Base-by-base conservation (phyloP, 2,329 filamentous ascomycete genomes). In the Aspergillus carbonarius region DNA sequence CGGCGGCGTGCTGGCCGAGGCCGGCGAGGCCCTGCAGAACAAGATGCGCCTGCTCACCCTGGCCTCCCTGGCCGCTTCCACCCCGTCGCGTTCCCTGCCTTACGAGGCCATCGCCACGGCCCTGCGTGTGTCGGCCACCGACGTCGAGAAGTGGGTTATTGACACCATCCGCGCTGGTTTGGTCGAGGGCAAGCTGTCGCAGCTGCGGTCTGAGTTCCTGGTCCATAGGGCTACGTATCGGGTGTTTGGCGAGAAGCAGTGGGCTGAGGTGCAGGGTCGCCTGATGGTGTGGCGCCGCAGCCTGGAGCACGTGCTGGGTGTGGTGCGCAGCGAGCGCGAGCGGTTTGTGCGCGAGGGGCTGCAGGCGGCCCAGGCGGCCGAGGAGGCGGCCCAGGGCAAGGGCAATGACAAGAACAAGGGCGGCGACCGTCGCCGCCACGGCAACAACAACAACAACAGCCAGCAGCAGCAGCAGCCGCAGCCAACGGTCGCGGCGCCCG, bases 121-220 rank as follows among this genome's bases (percentile, higher is more conserved):
- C 5, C 86, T 99, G 48, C 89, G 95, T 77, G 88, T 99, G 57
- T 87, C 91, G 47, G 73, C 80, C 48, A 88, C 90, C 64, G 92
- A 98, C 63, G 92, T 98, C 42, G 95, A 99, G 83, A 90, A 93
- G 84, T 99, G 95, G 95, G 92, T 96, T 66, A 99, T 99, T 71
- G 95, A 99, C 76, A 93, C 96, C 67, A 97, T 99, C 79, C 91
- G 95, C 67, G 92, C 93, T 49, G 92, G 93, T 34, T 87, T 99
- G 37, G 91, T 99, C 54, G 95, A 99, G 82, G 95, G 95, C 74
- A 96, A 96, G 80, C 87, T 99, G 67, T 95, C 90, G 59, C 95
- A 99, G 81, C 85, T 93, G 74, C 92, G 92, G 75, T 86, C 91
- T 74, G 90, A 93, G 63, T 98, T 99, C 84, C 84, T 97, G 55